A percentile compares a stretch with the other conserved stretches of the same genome.
These are phyloP conservation scores for Cordyceps sp. DNA, from an alignment of 2,329 filamentous ascomycete genomes.

Conservation along the genomic window DNA sequence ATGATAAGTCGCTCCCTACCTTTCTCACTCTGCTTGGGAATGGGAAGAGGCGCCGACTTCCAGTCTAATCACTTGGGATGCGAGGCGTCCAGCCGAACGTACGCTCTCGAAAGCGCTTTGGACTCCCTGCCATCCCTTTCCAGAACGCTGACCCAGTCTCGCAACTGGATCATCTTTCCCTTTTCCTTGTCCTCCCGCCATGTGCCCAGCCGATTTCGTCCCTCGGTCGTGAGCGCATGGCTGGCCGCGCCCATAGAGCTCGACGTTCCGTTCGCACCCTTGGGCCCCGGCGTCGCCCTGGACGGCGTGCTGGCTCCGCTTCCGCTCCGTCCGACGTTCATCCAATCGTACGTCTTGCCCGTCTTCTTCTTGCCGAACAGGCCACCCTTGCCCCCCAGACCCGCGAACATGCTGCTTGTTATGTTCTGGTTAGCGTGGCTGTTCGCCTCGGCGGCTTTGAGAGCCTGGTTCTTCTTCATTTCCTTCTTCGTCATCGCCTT, in stretches of 20 bases:
- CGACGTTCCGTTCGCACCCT: conserved; percentile 14
- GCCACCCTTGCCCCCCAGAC: conserved; percentile 44
- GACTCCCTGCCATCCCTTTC: conserved; percentile 60
- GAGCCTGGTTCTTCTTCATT: conserved; percentile 54
- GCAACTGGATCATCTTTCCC: conserved; percentile 64
- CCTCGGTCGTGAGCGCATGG: conserved; percentile 34
- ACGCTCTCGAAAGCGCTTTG: conserved; percentile 43
- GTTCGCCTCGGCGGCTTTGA: conserved; percentile 61
- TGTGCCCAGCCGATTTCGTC: conserved; percentile 49
- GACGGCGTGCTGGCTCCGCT: conserved; percentile 37
- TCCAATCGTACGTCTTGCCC: conserved; percentile 58
- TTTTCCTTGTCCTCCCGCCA: conserved; percentile 66
- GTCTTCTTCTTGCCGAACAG: conserved; percentile 43
- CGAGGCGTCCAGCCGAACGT: conserved; percentile 32
- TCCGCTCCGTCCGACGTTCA: conserved; percentile 36
- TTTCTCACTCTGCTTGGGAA: too few species aligned
- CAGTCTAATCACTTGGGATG: conserved; percentile 18
- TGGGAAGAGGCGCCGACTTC: too few species aligned
- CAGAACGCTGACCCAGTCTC: conserved; percentile 66
- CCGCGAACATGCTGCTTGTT: conserved; percentile 58
- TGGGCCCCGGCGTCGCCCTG: conserved; percentile 15
- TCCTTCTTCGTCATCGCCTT: conserved; percentile 81
- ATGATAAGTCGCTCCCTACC: conserved; percentile 1
- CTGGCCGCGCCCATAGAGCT: conserved; percentile 13
- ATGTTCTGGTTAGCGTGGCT: conserved; percentile 71